Evolutionary conservation across 352 stramenopile genomes (phyloP).

Genomic region (Paralagenidium karlingii): DNA sequence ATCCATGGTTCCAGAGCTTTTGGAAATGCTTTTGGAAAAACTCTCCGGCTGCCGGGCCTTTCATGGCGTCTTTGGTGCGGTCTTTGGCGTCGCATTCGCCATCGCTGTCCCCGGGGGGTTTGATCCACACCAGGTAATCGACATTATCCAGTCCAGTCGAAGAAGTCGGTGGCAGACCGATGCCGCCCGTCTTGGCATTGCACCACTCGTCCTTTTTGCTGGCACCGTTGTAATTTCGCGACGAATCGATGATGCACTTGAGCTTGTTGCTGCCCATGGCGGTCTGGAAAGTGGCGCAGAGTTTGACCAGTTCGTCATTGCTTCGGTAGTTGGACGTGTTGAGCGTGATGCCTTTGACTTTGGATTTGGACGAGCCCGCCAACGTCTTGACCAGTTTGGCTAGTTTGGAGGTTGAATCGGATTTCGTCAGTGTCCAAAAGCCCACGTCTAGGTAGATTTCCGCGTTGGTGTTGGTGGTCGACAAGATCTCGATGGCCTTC

Average conservation of each 20-base stretch:
- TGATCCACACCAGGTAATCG: constrained; percentile 21
- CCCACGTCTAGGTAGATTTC: constrained; percentile 4
- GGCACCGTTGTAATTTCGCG: constrained; percentile 14
- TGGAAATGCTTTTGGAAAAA: constrained; percentile 19
- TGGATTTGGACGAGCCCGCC: background rate
- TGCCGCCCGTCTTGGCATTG: constrained; percentile 15
- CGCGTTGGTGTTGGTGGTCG: background rate
- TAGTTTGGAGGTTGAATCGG: background rate
- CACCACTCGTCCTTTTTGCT: constrained; percentile 12
- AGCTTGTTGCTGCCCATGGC: constrained; percentile 1
- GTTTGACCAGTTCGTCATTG: constrained; percentile 6
- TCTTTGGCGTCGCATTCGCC: constrained; percentile 21
- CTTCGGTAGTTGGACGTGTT: constrained; percentile 10
- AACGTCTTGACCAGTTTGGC: constrained; percentile 5
- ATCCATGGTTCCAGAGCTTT: constrained; percentile 17
- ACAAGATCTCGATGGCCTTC: constrained; percentile 1
- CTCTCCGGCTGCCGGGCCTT: constrained; percentile 9
- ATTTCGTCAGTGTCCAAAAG: constrained; percentile 4
- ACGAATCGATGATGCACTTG: constrained; percentile 19
- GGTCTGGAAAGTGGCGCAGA: constrained; percentile 3
- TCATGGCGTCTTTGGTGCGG: constrained; percentile 7
- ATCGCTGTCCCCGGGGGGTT: constrained; percentile 20
- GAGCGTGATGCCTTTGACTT: constrained; percentile 4
- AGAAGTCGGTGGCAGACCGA: constrained; percentile 13
- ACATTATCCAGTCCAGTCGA: constrained; percentile 6